Evolutionary conservation across 1,284 basidiomycete genomes (phyloP).

Genomic region (Pascua guehoae): DNA sequence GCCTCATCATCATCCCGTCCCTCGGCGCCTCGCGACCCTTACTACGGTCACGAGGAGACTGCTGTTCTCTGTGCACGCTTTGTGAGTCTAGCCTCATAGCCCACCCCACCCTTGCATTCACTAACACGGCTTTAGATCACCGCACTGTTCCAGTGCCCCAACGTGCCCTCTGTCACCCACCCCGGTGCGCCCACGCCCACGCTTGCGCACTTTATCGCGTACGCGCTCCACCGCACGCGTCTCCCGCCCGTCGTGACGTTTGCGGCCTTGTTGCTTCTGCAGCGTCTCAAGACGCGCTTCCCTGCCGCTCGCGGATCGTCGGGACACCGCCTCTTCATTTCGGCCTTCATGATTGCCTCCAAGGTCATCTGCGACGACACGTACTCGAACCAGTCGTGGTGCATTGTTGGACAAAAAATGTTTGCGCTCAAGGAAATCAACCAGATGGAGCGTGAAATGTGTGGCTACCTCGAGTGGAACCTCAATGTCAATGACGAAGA

Average conservation of each 20-base stretch:
- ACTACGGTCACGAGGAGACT: conserved; percentile 72
- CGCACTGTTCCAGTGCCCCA: conserved; percentile 50
- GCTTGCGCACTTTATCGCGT: conserved; percentile 78
- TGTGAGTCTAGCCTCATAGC: conserved; percentile 57
- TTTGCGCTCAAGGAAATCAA: conserved; percentile 87
- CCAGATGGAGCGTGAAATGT: conserved; percentile 95
- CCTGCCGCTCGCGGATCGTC: conserved; percentile 87
- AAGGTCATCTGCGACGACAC: conserved; percentile 83
- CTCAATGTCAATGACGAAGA: conserved; percentile 52
- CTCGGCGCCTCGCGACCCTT: conserved; percentile 56
- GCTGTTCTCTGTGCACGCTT: conserved; percentile 65
- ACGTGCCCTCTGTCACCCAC: conserved; percentile 40
- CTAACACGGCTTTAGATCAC: conserved; percentile 47
- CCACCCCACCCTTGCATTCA: background rate
- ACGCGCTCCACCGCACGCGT: conserved; percentile 82
- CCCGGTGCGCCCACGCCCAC: conserved; percentile 53
- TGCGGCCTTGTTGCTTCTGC: conserved; percentile 76
- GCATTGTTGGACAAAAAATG: conserved; percentile 86
- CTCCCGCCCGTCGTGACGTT: conserved; percentile 77
- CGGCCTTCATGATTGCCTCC: conserved; percentile 81
- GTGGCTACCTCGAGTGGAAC: conserved; percentile 87
- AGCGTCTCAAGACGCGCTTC: conserved; percentile 83
- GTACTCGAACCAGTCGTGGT: conserved; percentile 94
- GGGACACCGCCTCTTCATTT: conserved; percentile 85
- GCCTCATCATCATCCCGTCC: conserved; percentile 36